phyloP scores from a whole-genome alignment of 164 flowering plant species.

The Sextonia rubra region DNA sequence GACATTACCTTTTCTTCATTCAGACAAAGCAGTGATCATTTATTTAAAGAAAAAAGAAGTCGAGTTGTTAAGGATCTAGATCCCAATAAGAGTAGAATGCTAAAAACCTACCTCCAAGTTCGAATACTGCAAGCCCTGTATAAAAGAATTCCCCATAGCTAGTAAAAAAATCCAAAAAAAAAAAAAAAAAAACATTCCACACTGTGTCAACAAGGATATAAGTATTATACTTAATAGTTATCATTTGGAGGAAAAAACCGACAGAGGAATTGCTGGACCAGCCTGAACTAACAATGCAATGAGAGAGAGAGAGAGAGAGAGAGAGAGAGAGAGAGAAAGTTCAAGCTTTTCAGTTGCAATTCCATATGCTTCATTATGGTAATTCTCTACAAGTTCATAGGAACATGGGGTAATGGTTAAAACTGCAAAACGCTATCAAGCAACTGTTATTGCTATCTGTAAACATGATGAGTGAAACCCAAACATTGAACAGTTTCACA shows the following conservation, averaged over 20 bases:
- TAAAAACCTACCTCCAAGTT: background rate
- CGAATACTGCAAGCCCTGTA: too few relatives aligned
- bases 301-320: too few relatives aligned
- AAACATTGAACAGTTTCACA: background rate
- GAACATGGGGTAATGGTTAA: background rate
- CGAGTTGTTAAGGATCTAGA: background rate
- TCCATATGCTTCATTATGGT: background rate
- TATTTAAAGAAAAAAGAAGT: background rate
- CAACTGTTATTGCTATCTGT: background rate
- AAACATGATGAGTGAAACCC: background rate
- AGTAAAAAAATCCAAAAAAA: too few relatives aligned
- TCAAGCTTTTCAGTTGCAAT: background rate
- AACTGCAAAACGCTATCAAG: background rate
- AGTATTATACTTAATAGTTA: too few relatives aligned
- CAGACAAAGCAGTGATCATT: background rate
- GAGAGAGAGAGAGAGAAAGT: too few relatives aligned
- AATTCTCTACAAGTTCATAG: background rate
- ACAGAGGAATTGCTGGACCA: too few relatives aligned
- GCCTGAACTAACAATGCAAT: too few relatives aligned
- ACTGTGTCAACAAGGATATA: too few relatives aligned
- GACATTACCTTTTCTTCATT: background rate
- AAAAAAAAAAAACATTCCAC: too few relatives aligned
- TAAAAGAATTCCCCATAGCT: too few relatives aligned
- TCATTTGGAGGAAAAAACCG: too few relatives aligned
- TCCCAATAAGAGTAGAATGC: background rate